Base-by-base conservation (phyloP, 1,284 basidiomycete genomes). In the Boletellus sp. region DNA sequence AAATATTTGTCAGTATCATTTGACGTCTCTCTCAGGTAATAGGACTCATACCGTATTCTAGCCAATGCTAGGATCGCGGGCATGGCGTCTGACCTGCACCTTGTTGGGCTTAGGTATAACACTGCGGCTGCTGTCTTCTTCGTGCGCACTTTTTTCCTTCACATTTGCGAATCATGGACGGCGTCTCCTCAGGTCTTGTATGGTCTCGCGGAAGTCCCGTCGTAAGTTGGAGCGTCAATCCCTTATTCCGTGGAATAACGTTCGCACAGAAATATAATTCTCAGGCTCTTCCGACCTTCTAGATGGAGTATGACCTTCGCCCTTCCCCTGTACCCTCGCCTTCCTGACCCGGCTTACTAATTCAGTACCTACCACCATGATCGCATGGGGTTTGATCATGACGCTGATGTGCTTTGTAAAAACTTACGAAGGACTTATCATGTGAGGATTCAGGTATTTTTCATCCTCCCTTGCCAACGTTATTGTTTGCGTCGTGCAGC, bases 331-430 rank as follows among this genome's bases (percentile, higher is more conserved):
- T 40, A 12, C 12, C 8, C n/a, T 36, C 49, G n/a, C n/a, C 21
- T 16, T 22, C 48, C 51, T 44, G 22, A 60, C 33, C 21, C 24
- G 21, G 21, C 35, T 45, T 44, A 13, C 8, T 8, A 28, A 33
- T 44, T 3, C 35, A 77, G 76, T 78, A 53, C 77, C 77, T 3
- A 61, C 65, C 11, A 78, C 77, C 26, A 79, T 78, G 77, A 58
- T 78, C 8, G 71, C 72, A n/a, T 78, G 76, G 77, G 77, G 74
- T 49, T 53, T 73, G 24, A 67, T 79, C 16, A 77, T 67, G 66
- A 71, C 67, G 5, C 56, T 73, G 1, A 73, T 68, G 67, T 66
- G 60, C 41, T 61, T 73, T 41, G 67, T 74, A 15, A 64, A 71
- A 8, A 62, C 60, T 8, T 74, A 62, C 40, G 49, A 59, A 19